Percentiles rank a stretch among this genome's conserved stretches.
phyloP scores from a whole-genome alignment of 805 yeast species.

The Metschnikowia matae region DNA sequence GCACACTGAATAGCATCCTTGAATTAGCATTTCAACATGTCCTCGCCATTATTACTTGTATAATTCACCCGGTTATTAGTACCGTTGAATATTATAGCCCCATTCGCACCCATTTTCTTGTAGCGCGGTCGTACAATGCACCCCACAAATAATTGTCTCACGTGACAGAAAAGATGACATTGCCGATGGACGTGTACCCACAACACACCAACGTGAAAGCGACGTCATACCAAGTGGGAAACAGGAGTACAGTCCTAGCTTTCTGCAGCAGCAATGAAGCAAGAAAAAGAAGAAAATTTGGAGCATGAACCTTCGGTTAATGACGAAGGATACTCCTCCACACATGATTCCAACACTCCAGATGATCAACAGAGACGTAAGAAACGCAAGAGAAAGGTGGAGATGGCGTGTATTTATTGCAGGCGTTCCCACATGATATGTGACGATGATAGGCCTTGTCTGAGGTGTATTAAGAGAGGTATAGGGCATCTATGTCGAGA shows the following conservation, averaged over 20 bases:
- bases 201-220: neutral
- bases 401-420: conserved; percentile 82
- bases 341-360: neutral
- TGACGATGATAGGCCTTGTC: conserved; percentile 72
- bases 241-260: neutral
- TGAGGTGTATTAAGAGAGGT: conserved; percentile 78
- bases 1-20: too few relatives aligned
- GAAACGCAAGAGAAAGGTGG: conserved; percentile 48
- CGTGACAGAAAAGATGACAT: conserved; percentile 1
- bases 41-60: too few relatives aligned
- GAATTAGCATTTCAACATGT: too few relatives aligned
- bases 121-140: neutral
- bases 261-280: neutral
- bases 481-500: conserved; percentile 86
- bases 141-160: conserved; percentile 1
- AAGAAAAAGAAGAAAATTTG: neutral
- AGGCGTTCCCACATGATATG: conserved; percentile 93
- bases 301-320: neutral
- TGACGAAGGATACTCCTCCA: neutral
- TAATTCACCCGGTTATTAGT: too few relatives aligned
- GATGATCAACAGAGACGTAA: conserved; percentile 1
- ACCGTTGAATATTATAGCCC: neutral
- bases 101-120: neutral
- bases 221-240: neutral
- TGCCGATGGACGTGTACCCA: neutral